Conservation (phyloP, 1,284 basidiomycete species). For the Polyporus tsugae region DNA sequence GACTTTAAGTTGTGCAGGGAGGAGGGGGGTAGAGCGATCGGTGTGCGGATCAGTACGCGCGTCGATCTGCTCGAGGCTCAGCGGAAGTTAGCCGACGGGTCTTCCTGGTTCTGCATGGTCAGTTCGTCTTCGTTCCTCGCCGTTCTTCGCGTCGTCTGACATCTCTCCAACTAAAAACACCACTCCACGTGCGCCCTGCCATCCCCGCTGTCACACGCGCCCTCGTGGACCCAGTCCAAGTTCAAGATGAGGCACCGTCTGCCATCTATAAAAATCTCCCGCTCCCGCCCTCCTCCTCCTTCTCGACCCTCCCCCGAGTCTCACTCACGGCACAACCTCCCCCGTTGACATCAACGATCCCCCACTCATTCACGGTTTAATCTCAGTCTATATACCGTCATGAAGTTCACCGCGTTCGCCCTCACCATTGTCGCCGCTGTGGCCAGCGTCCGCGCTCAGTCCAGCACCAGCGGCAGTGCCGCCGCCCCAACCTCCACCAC, state of each 20-base stretch:
- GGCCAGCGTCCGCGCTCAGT: constrained; percentile 34
- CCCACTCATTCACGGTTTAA: not conserved
- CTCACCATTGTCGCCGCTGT: constrained; percentile 31
- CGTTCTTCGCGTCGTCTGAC: not conserved
- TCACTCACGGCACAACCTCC: not conserved
- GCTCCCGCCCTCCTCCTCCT: not conserved
- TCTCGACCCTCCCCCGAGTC: not conserved
- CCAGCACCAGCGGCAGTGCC: constrained; percentile 12
- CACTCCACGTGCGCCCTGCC: constrained; percentile 3
- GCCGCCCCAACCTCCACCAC: constrained; percentile 30
- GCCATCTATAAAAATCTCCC: not conserved
- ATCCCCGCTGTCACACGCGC: not conserved
- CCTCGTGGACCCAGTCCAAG: not conserved
- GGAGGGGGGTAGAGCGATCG: not conserved
- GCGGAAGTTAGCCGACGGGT: not conserved
- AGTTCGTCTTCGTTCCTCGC: not conserved
- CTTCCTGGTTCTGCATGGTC: not conserved
- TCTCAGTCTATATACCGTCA: constrained; percentile 7
- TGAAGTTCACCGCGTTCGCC: constrained; percentile 32
- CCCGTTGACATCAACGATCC: not conserved
- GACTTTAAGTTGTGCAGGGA: no score
- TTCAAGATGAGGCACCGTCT: not conserved
- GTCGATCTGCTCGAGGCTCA: not conserved
- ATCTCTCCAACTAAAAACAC: not conserved
- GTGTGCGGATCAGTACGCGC: not conserved